These are phyloP conservation scores for Anisodus acutangulus DNA, from an alignment of 257 asterid genomes.

Conservation along the genomic window DNA sequence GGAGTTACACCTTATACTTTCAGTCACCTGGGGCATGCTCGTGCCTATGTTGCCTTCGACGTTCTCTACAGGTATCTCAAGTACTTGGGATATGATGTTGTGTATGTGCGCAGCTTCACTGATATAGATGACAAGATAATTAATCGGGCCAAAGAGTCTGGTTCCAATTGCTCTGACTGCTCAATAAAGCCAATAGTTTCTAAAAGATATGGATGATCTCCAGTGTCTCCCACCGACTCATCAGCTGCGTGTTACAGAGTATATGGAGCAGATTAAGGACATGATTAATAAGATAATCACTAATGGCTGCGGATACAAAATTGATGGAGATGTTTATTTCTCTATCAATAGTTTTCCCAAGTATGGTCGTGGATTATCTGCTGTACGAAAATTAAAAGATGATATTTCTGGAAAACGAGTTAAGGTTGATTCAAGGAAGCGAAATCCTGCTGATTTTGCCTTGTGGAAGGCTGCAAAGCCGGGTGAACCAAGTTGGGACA, in stretches of 20 bases:
- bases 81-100: conserved; percentile 74
- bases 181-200: no score
- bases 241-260: no score
- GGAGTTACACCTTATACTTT: conserved; percentile 75
- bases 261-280: no score
- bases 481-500: no score
- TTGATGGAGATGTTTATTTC: conserved; percentile 36
- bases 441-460: conserved; percentile 82
- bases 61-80: conserved; percentile 76
- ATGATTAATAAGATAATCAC: no score
- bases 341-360: conserved; percentile 63
- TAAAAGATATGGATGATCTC: no score
- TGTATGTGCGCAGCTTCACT: conserved; percentile 79
- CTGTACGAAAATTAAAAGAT: conserved; percentile 61
- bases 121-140: conserved; percentile 79
- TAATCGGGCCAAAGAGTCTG: no score
- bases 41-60: conserved; percentile 81
- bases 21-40: conserved; percentile 89
- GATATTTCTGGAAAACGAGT: conserved; percentile 73
- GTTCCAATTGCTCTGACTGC: no score
- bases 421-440: conserved; percentile 71
- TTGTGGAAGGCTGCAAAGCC: conserved; percentile 64
- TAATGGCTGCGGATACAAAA: no score
- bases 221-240: no score
- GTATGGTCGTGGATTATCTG: conserved; percentile 66